These are phyloP conservation scores for Termitomyces sp. DNA, from an alignment of 768 basidiomycete species.

Conservation along the genomic window DNA sequence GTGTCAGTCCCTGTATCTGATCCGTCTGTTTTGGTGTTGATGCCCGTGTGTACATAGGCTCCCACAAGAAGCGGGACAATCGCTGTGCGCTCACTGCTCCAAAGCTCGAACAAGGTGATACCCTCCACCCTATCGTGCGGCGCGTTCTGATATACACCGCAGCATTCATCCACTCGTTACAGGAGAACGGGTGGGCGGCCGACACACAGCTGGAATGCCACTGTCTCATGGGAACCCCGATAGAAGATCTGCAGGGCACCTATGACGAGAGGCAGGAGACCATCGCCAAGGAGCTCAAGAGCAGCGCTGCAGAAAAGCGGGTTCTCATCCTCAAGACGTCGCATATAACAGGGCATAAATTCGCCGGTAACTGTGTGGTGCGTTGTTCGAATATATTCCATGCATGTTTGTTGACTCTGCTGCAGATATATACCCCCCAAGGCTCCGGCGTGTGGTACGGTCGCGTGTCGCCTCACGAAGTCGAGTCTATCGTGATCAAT, in stretches of 20 bases:
- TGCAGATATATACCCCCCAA: slow-evolving; percentile 79
- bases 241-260: slow-evolving; percentile 55
- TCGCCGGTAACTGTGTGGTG: slow-evolving; percentile 87
- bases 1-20: slow-evolving; percentile 48
- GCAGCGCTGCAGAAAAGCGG: slow-evolving; percentile 50
- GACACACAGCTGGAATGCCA: slow-evolving; percentile 69
- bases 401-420: neutral
- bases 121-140: slow-evolving; percentile 24
- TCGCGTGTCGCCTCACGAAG: slow-evolving; percentile 86
- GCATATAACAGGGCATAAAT: slow-evolving; percentile 92
- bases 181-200: slow-evolving; percentile 67
- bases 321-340: slow-evolving; percentile 84
- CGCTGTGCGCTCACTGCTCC: slow-evolving; percentile 86
- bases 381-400: slow-evolving; percentile 24
- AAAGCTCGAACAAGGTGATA: slow-evolving; percentile 61
- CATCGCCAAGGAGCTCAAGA: slow-evolving; percentile 46
- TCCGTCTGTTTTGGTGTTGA: slow-evolving; percentile 5
- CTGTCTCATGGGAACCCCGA: slow-evolving; percentile 40
- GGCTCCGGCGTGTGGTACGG: slow-evolving; percentile 93
- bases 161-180: slow-evolving; percentile 64
- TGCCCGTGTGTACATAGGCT: slow-evolving; percentile 50
- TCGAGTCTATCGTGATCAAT: slow-evolving; percentile 78
- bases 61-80: slow-evolving; percentile 90
- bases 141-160: slow-evolving; percentile 2
- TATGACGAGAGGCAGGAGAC: slow-evolving; percentile 50